Base-by-base conservation (phyloP, 2,329 filamentous ascomycete species). In the Westerdykella ornata region DNA sequence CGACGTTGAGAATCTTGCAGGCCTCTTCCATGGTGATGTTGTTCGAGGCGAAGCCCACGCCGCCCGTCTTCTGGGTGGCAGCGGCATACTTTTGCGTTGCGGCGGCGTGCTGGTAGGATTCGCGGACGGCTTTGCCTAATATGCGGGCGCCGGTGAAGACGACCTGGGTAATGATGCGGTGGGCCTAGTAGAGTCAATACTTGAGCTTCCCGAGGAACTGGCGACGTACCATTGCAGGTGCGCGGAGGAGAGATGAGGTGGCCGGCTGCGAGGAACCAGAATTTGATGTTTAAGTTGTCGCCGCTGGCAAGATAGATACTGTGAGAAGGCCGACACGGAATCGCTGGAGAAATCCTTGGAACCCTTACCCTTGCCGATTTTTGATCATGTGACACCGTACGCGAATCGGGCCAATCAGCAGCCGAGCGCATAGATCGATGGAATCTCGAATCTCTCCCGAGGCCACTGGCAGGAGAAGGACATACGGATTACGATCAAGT, bases 1-100 rank as follows among this genome's bases (percentile, higher is more conserved):
- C 87, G 54, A 98, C 88, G 66, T 98, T 94, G 49, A 98, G 78
- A 62, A 98, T 96, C 70, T 88, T 87, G 78, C 88, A 97, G 40
- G 92, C 92, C 74, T 98, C 92, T 54, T 95, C 88, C 59, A 98
- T 81, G 7, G 88, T 92, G 68, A 97, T 84, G 62, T 88, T 86
- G 4, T 80, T 78, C 11, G 80, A 74, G 3, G 76, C 67, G 46
- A 78, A 75, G 47, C 77, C 75, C 52, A 77, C 77, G 38, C 65
- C 53, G 43, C 69, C 69, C 52, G 77, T 76, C 58, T 84, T 84
- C 49, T 76, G 77, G 52, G 83, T 81, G 39, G 85, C 80, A 51
- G 82, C 82, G 54, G 84, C 81, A 68, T 94, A 92, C 66, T 85
- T 79, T 48, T 84, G 85, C 3, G 88, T 84, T 26, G 90, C 90